phyloP scores from a whole-genome alignment of 1,139 yeast genomes.

The Saccharomyces hybrid region DNA sequence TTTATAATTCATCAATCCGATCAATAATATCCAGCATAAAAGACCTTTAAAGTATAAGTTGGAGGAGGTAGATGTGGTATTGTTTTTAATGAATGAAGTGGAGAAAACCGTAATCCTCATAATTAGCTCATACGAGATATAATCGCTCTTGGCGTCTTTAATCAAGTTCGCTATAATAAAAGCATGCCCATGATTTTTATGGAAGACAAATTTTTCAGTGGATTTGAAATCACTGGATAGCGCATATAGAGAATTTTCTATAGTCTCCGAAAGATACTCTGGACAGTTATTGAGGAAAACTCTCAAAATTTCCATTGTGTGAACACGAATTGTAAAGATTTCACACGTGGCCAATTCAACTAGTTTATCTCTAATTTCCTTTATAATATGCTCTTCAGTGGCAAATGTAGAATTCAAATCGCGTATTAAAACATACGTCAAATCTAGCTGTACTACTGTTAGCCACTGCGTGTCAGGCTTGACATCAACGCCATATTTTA shows the following conservation, averaged over 20 bases:
- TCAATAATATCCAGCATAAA: slow-evolving; percentile 65
- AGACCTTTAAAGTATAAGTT: slow-evolving; percentile 37
- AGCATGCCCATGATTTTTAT: slow-evolving; percentile 38
- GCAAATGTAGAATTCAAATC: slow-evolving; percentile 29
- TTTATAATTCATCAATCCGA: slow-evolving; percentile 64
- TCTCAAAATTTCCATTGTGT: slow-evolving; percentile 34
- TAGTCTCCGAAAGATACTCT: slow-evolving; percentile 25
- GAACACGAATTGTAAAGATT: slow-evolving; percentile 34
- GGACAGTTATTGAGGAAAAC: slow-evolving; percentile 33
- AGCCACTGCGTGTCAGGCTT: slow-evolving; percentile 14
- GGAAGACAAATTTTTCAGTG: slow-evolving; percentile 30
- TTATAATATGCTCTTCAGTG: slow-evolving; percentile 24
- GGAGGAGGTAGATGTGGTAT: slow-evolving; percentile 27
- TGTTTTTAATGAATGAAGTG: slow-evolving; percentile 31
- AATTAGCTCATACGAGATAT: slow-evolving; percentile 34
- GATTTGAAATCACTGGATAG: slow-evolving; percentile 34
- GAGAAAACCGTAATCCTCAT: slow-evolving; percentile 33
- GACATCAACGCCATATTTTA: background rate
- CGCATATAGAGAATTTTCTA: slow-evolving; percentile 27
- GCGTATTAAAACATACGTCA: slow-evolving; percentile 19
- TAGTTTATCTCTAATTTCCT: slow-evolving; percentile 27
- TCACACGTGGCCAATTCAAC: slow-evolving; percentile 32
- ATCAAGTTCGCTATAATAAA: slow-evolving; percentile 36
- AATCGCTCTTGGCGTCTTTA: slow-evolving; percentile 31
- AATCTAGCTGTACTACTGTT: slow-evolving; percentile 23